Evolutionary conservation across 1,284 basidiomycete species (phyloP), one percentile per base, ranked within the genome.

Genomic region (Hemileia vastatrix): DNA sequence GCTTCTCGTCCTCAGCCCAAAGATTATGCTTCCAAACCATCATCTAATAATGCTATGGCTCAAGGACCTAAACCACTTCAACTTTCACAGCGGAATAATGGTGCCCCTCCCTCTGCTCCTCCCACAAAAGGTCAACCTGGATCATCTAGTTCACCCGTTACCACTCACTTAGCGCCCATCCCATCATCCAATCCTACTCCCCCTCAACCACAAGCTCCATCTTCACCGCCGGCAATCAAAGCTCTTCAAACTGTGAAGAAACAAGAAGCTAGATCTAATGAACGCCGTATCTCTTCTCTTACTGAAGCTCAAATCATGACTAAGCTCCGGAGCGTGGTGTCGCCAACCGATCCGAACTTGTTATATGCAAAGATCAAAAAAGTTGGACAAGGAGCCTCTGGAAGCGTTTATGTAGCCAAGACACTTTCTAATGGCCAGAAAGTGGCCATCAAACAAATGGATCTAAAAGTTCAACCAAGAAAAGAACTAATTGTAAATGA

Each of bases 381-480:
- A 80, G 90, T 98, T 67, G 95, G 94, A 23, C 94, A 98, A 77
- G 94, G 92, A 70, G 94, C 94, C 2, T 96, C 92, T 8, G 94
- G 94, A 9, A 90, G 94, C 73, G 94, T 98, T n/a, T 98, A 94
- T 73, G 93, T 97, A 15, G 94, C 94, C 40, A 97, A 96, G 80
- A 88, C 86, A 6, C 81, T 95, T 23, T 81, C 86, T 0, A 90
- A 83, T 0, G 87, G 88, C 50, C 86, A 86, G 77, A 94, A 95
- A 74, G 91, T 98, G 9, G 94, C 94, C 0, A 96, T 98, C 81
- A 98, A 98, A 80, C 92, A 97, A 79, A 98, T 97, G 94, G 93
- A 98, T 77, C 81, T 97, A 19, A 83, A 89, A 21, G 89, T 92
- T 73, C 94, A 97, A 75, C 94, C 93, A 18, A 81, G 92, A 64